Evolutionary conservation across 2,329 filamentous ascomycete genomes (phyloP).

Genomic region (Penicillium sp.): DNA sequence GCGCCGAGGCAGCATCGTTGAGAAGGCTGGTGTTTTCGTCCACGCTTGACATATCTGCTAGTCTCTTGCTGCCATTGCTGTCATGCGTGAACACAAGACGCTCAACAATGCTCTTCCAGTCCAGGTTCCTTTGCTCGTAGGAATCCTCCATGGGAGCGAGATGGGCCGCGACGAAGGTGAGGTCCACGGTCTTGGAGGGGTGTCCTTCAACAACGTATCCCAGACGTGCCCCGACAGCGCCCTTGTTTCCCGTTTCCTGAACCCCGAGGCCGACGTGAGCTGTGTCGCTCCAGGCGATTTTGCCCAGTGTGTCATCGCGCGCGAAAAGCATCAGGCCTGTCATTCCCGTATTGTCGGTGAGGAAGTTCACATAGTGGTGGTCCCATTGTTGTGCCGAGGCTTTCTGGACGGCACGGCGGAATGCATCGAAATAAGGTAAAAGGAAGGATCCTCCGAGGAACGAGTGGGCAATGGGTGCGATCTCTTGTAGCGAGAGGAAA

Average conservation of each 20-base stretch:
- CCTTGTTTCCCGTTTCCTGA: slow-evolving; percentile 92
- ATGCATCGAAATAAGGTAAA: slow-evolving; percentile 68
- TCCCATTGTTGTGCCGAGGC: slow-evolving; percentile 54
- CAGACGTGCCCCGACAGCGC: slow-evolving; percentile 76
- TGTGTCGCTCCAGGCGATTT: slow-evolving; percentile 66
- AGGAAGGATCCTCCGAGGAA: slow-evolving; percentile 84
- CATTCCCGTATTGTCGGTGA: slow-evolving; percentile 77
- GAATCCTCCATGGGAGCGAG: slow-evolving; percentile 84
- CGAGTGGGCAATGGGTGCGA: slow-evolving; percentile 77
- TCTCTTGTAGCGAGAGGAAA: slow-evolving; percentile 75
- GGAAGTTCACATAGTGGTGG: slow-evolving; percentile 65
- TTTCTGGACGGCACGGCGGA: slow-evolving; percentile 68
- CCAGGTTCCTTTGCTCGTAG: slow-evolving; percentile 70
- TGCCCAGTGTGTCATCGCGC: slow-evolving; percentile 55
- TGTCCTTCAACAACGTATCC: slow-evolving; percentile 50
- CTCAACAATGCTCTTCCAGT: slow-evolving; percentile 83
- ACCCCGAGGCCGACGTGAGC: slow-evolving; percentile 81
- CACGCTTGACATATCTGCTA: slow-evolving; percentile 14
- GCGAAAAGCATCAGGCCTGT: slow-evolving; percentile 86
- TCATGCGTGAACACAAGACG: slow-evolving; percentile 66
- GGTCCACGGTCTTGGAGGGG: slow-evolving; percentile 53
- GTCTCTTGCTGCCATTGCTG: neutral
- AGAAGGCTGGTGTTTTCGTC: slow-evolving; percentile 36
- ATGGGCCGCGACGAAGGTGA: slow-evolving; percentile 87
- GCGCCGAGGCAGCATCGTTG: slow-evolving; percentile 16